Base-by-base conservation (phyloP, 495 filamentous ascomycete genomes). In the Penicillium verhagenii region DNA sequence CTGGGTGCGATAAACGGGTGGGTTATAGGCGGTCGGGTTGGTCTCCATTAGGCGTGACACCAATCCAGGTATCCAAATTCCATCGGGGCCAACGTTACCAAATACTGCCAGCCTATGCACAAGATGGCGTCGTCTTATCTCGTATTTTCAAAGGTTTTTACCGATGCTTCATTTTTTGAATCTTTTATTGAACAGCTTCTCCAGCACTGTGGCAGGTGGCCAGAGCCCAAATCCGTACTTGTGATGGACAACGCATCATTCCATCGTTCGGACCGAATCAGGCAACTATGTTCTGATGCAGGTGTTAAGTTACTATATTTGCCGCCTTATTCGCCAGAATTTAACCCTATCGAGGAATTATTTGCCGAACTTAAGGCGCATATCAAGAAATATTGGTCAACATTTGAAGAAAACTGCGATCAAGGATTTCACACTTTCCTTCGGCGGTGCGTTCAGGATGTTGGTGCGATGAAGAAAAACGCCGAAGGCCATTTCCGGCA, bases 251-350 rank as follows among this genome's bases (percentile, higher is more conserved):
- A n/a, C n/a, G n/a, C n/a, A n/a, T n/a, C 21, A 37, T 24, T 35
- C 21, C 28, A 50, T 38, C 47, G 25, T 10, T n/a, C 47, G 11
- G 25, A 47, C 14, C 10, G 24, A 9, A 47, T 47, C n/a, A 6
- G 4, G 44, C 47, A 71, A 33, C 52, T 76, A 53, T 78, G 66
- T 50, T 40, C 42, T 14, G 54, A 66, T 29, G 66, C 69, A 29
- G 69, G 75, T 24, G 72, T 78, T 0, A 71, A 63, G 47, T 50
- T 76, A 7, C 14, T 73, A 26, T 76, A 64, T 42, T 33, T 66
- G 6, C 60, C 59, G 0, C 57, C 58, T 21, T 66, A 66, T 31
- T 66, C 56, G 9, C 61, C 57, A n/a, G 59, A 65, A 54, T 43
- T 67, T 1, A 70, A 68, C 50, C 62, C 59, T 1, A 68, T 68